These are phyloP conservation scores for Colletotrichum liaoningense DNA, from an alignment of 2,329 filamentous ascomycete species.

Conservation along the genomic window DNA sequence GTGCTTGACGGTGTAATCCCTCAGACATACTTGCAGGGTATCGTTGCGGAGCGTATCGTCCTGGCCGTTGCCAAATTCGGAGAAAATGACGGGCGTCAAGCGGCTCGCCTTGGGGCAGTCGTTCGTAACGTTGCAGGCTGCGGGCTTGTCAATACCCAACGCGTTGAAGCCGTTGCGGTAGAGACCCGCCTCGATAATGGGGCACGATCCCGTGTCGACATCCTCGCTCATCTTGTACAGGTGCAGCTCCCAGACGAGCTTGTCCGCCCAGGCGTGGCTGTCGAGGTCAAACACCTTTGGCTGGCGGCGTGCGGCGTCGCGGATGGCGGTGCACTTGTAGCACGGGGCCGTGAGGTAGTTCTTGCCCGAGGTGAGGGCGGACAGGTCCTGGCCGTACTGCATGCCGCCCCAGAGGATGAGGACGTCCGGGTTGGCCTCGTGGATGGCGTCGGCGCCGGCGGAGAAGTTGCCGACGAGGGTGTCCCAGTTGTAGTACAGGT, in stretches of 20 bases:
- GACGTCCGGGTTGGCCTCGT: conserved; percentile 62
- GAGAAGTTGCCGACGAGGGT: conserved; percentile 63
- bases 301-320: conserved; percentile 41
- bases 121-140: conserved; percentile 49
- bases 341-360: conserved; percentile 32
- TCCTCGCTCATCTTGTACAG: conserved; percentile 48
- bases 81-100: conserved; percentile 58
- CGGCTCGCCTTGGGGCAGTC: conserved; percentile 51
- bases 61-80: conserved; percentile 60
- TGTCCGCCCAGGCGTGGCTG: conserved; percentile 58
- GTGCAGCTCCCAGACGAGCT: conserved; percentile 59
- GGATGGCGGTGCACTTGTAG: conserved; percentile 36
- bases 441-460: conserved; percentile 60
- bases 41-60: conserved; percentile 47
- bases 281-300: conserved; percentile 59
- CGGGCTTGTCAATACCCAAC: conserved; percentile 39
- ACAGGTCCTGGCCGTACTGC: conserved; percentile 64
- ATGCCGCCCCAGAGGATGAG: conserved; percentile 67
- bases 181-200: conserved; percentile 58
- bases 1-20: conserved; percentile 56
- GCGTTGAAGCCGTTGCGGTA: conserved; percentile 64
- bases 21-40: conserved; percentile 56
- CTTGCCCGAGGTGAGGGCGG: conserved; percentile 39
- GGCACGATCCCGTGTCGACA: conserved; percentile 57
- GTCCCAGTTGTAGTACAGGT: conserved; percentile 47